A percentile compares a stretch with the other conserved stretches of the same genome.
These are phyloP conservation scores for Wallacemonas sp. DNA, from an alignment of 208 protist species.

Conservation along the genomic window DNA sequence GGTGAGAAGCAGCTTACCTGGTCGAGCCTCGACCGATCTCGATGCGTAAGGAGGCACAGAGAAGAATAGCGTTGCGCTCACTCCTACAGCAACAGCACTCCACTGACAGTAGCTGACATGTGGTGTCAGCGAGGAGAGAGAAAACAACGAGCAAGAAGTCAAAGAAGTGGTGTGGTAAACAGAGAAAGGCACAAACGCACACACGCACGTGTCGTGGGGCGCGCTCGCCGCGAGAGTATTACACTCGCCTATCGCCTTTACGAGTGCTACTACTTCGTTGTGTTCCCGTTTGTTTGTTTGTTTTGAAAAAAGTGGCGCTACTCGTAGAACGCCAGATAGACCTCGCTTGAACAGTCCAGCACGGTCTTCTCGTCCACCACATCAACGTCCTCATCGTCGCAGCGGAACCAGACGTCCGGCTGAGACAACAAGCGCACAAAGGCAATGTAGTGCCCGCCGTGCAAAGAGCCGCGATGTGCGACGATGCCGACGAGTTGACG, in stretches of 20 bases:
- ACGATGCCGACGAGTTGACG: conserved; percentile 79
- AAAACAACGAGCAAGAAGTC: conserved; percentile 19
- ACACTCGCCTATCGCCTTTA: background rate
- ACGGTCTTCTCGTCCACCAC: conserved; percentile 64
- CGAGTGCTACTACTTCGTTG: background rate
- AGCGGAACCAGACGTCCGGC: conserved; percentile 78
- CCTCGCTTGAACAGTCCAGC: conserved; percentile 46
- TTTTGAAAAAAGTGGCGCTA: conserved; percentile 20
- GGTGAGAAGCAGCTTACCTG: too few species aligned
- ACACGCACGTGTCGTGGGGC: background rate
- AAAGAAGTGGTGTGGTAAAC: conserved; percentile 2
- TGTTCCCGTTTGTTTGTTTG: background rate
- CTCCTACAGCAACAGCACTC: too few species aligned
- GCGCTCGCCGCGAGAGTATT: too few species aligned
- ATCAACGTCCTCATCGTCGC: conserved; percentile 81
- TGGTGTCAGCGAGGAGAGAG: too few species aligned
- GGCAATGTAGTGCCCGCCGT: conserved; percentile 87
- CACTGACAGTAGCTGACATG: too few species aligned
- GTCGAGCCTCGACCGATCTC: too few species aligned
- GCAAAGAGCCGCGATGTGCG: conserved; percentile 76
- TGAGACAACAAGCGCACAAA: conserved; percentile 60
- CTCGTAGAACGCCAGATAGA: conserved; percentile 88
- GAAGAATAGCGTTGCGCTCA: too few species aligned
- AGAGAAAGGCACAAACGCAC: background rate
- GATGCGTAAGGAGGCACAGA: too few species aligned